Conservation (phyloP, 2,329 filamentous ascomycete species). For the Neopestalotiopsis rosae region DNA sequence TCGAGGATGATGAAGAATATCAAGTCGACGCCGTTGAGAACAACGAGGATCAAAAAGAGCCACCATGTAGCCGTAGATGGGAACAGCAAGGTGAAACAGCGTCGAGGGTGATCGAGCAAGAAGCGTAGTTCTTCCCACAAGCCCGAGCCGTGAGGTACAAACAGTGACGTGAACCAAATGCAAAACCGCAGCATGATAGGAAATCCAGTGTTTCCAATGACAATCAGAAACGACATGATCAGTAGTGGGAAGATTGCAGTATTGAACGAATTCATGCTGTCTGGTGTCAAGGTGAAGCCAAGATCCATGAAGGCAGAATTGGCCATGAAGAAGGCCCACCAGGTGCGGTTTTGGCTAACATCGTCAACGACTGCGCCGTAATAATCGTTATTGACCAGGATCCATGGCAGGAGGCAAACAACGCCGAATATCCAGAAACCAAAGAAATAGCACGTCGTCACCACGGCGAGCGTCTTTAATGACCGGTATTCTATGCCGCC, state of each 20-base stretch:
- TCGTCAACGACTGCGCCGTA: slow-evolving; percentile 71
- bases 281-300: slow-evolving; percentile 89
- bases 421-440: slow-evolving; percentile 82
- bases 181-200: slow-evolving; percentile 92
- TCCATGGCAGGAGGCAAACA: slow-evolving; percentile 80
- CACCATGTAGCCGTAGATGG: slow-evolving; percentile 93
- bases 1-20: slow-evolving; percentile 94
- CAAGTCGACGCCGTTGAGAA: slow-evolving; percentile 83
- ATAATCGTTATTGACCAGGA: slow-evolving; percentile 61
- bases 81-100: slow-evolving; percentile 95
- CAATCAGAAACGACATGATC: slow-evolving; percentile 82
- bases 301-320: slow-evolving; percentile 92
- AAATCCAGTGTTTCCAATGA: slow-evolving; percentile 95
- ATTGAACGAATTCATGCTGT: slow-evolving; percentile 93
- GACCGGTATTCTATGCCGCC: slow-evolving; percentile 97
- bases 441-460: slow-evolving; percentile 81
- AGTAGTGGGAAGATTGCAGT: slow-evolving; percentile 77
- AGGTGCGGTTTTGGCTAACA: slow-evolving; percentile 69
- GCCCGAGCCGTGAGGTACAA: slow-evolving; percentile 68
- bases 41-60: slow-evolving; percentile 84
- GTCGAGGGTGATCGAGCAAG: slow-evolving; percentile 89
- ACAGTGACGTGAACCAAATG: slow-evolving; percentile 80
- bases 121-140: slow-evolving; percentile 92
- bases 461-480: slow-evolving; percentile 80
- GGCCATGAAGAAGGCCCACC: slow-evolving; percentile 93